Conservation (phyloP, 2,329 filamentous ascomycete genomes). For the Colletotrichum lentis region DNA sequence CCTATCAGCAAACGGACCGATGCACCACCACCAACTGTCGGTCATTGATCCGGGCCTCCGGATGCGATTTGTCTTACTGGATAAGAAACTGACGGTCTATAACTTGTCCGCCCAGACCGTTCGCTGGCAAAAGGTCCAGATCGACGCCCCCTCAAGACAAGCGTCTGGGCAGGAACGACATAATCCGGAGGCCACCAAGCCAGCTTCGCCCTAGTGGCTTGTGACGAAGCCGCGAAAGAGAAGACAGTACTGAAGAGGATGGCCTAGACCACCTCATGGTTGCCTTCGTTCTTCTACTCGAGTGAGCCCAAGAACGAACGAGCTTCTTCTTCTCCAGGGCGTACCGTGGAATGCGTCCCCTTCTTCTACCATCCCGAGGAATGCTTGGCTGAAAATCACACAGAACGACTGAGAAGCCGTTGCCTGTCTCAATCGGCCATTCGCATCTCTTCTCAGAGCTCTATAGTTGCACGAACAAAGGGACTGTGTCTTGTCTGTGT, state of each 20-base stretch:
- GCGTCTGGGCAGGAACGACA: slow-evolving; percentile 22
- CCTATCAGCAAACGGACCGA: background rate
- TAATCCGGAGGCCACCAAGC: background rate
- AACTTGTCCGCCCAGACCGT: slow-evolving; percentile 7
- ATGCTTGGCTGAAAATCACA: background rate
- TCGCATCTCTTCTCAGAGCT: background rate
- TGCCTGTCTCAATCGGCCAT: background rate
- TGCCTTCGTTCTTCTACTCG: background rate
- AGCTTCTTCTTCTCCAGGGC: too few species aligned
- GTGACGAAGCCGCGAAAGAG: background rate
- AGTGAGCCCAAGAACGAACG: background rate
- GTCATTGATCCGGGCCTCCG: background rate
- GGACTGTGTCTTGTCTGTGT: slow-evolving; percentile 7
- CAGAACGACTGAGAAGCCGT: slow-evolving; percentile 4
- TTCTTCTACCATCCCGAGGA: background rate
- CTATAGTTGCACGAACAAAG: slow-evolving; percentile 23
- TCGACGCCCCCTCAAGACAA: slow-evolving; percentile 18
- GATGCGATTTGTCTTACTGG: slow-evolving; percentile 6
- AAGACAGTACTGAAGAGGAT: background rate
- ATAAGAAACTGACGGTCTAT: background rate
- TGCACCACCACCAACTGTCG: background rate
- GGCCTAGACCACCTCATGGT: background rate
- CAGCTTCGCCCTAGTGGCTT: background rate
- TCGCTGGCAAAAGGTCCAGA: slow-evolving; percentile 19
- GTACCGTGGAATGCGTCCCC: background rate